Evolutionary conservation across 495 filamentous ascomycete genomes (phyloP).

Genomic region (Annulohypoxylon nitens): DNA sequence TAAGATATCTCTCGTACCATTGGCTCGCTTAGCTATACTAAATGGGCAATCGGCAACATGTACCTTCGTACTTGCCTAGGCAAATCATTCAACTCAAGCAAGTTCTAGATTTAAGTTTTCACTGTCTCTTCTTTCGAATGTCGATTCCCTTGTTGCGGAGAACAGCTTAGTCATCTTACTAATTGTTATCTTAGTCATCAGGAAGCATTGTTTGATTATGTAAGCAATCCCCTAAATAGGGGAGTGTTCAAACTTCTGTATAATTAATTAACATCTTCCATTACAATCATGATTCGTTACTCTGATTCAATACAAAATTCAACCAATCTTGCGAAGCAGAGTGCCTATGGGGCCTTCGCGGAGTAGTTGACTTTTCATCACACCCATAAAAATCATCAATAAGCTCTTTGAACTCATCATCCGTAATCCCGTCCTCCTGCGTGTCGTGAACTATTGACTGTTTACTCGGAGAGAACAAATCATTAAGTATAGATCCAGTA

Average conservation of each 20-base stretch:
- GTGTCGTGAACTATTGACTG: background rate
- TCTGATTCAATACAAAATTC: background rate
- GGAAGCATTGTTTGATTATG: too few species aligned
- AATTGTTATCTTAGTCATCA: background rate
- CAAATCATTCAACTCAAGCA: background rate
- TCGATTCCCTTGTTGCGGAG: background rate
- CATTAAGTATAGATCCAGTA: background rate
- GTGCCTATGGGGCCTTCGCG: background rate
- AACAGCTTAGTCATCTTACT: constrained; percentile 9
- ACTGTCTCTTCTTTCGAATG: background rate
- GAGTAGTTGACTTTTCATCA: too few species aligned
- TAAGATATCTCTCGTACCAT: background rate
- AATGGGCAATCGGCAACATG: constrained; percentile 23
- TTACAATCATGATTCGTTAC: background rate
- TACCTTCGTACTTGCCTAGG: constrained; percentile 16
- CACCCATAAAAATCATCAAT: background rate
- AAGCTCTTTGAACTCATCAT: background rate
- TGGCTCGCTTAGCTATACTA: constrained; percentile 41
- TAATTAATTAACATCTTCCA: background rate
- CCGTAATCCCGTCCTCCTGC: background rate
- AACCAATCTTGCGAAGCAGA: background rate
- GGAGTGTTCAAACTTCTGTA: too few species aligned
- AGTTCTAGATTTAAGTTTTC: background rate
- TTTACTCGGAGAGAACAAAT: background rate
- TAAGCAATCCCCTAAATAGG: too few species aligned